A percentile compares a stretch with the other conserved stretches of the same genome.
These are phyloP conservation scores for Tuber aestivum DNA, from an alignment of 495 filamentous ascomycete genomes.

Conservation along the genomic window DNA sequence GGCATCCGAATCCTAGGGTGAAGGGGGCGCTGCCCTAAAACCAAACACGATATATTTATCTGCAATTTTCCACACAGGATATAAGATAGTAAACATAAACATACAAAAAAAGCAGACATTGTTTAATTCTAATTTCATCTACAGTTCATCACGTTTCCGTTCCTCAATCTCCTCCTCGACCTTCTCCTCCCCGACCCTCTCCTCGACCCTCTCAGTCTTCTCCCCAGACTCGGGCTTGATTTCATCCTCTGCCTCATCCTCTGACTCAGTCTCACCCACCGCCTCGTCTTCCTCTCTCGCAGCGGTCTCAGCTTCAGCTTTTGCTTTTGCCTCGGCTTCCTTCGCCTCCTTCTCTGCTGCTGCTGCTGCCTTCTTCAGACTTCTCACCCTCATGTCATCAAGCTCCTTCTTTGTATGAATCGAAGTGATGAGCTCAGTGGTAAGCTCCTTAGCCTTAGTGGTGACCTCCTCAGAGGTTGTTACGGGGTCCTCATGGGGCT, in stretches of 20 bases:
- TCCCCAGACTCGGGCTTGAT: constrained; percentile 43
- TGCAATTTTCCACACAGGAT: background rate
- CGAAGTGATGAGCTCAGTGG: constrained; percentile 61
- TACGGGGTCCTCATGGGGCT: constrained; percentile 62
- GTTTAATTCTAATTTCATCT: constrained; percentile 29
- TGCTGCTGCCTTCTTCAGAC: constrained; percentile 46
- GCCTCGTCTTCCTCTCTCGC: constrained; percentile 7
- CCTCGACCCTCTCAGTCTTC: constrained; percentile 49
- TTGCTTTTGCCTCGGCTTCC: constrained; percentile 39
- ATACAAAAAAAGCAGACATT: background rate
- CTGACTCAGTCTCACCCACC: constrained; percentile 37
- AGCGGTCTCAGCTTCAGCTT: constrained; percentile 14
- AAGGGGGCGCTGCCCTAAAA: background rate
- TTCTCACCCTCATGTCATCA: constrained; percentile 46
- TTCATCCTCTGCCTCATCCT: constrained; percentile 37
- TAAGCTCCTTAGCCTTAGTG: constrained; percentile 56
- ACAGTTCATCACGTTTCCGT: constrained; percentile 51
- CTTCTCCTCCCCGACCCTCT: constrained; percentile 46
- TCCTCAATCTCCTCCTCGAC: constrained; percentile 43
- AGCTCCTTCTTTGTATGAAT: constrained; percentile 48
- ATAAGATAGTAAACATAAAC: background rate
- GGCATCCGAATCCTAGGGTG: background rate
- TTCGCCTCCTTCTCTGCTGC: constrained; percentile 48
- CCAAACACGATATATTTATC: background rate
- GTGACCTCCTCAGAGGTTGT: constrained; percentile 61